A percentile compares a stretch with the other conserved stretches of the same genome.
Conservation (phyloP, 2,329 filamentous ascomycete genomes). For the Beauveria bassiana region DNA sequence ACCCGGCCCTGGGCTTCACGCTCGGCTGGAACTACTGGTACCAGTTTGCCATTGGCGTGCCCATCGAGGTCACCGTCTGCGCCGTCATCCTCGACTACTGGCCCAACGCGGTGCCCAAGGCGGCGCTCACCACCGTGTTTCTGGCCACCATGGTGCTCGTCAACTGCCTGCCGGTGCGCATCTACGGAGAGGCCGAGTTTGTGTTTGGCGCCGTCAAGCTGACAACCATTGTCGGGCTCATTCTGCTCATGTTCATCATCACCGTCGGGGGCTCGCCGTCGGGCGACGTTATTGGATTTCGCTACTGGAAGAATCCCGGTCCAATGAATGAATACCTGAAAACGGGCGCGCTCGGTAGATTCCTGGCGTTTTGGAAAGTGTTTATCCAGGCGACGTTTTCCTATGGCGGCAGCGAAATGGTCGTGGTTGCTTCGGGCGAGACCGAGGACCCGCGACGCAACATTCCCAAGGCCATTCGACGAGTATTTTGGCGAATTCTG, state of each 20-base stretch:
- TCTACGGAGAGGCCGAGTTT: constrained; percentile 49
- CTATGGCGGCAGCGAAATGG: constrained; percentile 35
- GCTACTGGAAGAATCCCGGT: constrained; percentile 36
- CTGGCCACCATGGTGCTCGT: constrained; percentile 28
- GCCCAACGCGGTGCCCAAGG: constrained; percentile 22
- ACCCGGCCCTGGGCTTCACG: constrained; percentile 39
- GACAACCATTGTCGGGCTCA: constrained; percentile 39
- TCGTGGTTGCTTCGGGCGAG: constrained; percentile 30
- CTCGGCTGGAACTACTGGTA: constrained; percentile 47
- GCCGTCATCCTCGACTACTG: constrained; percentile 41
- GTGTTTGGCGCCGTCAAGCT: constrained; percentile 41
- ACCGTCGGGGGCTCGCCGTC: constrained; percentile 38
- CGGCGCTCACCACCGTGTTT: constrained; percentile 29
- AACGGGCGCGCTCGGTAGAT: constrained; percentile 29
- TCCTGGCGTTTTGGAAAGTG: constrained; percentile 36
- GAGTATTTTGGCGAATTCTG: constrained; percentile 28
- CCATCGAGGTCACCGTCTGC: constrained; percentile 38
- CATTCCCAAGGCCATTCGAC: constrained; percentile 26
- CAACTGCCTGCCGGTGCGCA: constrained; percentile 32
- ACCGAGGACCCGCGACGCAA: constrained; percentile 28
- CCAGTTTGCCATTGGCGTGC: constrained; percentile 40
- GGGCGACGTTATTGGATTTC: constrained; percentile 36
- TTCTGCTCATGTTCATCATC: constrained; percentile 42
- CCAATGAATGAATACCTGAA: constrained; percentile 34
- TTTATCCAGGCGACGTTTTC: constrained; percentile 41